Evolutionary conservation across 176 grass and related monocot genomes (phyloP).

Genomic region (Aegilops speltoides): DNA sequence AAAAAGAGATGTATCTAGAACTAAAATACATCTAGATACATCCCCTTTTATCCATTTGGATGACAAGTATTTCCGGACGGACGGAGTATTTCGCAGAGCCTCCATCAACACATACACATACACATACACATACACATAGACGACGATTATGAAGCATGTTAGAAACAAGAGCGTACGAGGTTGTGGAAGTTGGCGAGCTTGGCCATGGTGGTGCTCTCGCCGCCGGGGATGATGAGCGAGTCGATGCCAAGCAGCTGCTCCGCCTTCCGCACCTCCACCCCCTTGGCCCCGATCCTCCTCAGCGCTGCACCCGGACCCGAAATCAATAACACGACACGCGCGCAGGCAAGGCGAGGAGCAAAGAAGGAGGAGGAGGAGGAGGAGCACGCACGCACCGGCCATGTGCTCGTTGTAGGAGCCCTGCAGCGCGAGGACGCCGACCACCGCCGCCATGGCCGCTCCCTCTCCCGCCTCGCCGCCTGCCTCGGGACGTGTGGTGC

Average conservation of each 20-base stretch:
- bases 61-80: too few species aligned
- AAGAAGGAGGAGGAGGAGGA: not conserved
- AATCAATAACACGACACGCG: slow-evolving; percentile 15
- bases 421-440: slow-evolving; percentile 96
- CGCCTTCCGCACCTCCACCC: slow-evolving; percentile 83
- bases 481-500: not conserved
- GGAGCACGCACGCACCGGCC: slow-evolving; percentile 40
- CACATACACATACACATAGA: not conserved
- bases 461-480: not conserved
- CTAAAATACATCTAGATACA: too few species aligned
- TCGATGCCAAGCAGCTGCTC: slow-evolving; percentile 69
- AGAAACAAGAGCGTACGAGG: slow-evolving; percentile 36
- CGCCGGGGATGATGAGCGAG: slow-evolving; percentile 95
- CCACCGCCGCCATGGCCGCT: slow-evolving; percentile 59
- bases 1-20: too few species aligned
- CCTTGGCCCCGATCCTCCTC: slow-evolving; percentile 86
- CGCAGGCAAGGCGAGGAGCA: not conserved
- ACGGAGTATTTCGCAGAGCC: not conserved
- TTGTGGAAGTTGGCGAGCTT: slow-evolving; percentile 92
- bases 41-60: too few species aligned
- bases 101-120: not conserved
- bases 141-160: too few species aligned
- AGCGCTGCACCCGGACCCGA: slow-evolving; percentile 40
- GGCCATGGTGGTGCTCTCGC: slow-evolving; percentile 99
- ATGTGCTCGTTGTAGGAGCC: slow-evolving; percentile 98